These are phyloP conservation scores for Mucor irregularis DNA, from an alignment of 371 early-diverging fungal genomes.

Conservation along the genomic window DNA sequence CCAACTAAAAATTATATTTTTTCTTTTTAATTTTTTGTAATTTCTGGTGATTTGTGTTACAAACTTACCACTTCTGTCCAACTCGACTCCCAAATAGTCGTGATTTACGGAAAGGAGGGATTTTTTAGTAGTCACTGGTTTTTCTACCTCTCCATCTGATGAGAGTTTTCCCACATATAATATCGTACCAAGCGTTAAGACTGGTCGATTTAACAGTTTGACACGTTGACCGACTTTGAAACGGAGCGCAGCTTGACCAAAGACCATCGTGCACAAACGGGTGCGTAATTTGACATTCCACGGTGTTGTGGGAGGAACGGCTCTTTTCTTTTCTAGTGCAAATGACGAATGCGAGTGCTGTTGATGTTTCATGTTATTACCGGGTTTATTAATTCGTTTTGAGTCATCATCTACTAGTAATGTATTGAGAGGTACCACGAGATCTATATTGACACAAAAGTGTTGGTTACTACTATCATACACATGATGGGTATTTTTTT, in stretches of 20 bases:
- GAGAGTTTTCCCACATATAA: slow-evolving; percentile 19
- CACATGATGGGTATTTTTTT: neutral
- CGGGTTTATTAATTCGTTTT: neutral
- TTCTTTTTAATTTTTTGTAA: too few species aligned
- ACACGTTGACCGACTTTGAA: slow-evolving; percentile 28
- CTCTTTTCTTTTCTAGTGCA: neutral
- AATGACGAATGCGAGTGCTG: neutral
- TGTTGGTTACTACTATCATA: neutral
- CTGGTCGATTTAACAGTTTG: slow-evolving; percentile 22
- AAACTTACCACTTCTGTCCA: slow-evolving; percentile 28
- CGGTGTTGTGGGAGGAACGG: neutral
- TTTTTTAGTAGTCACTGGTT: neutral
- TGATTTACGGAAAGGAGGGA: neutral
- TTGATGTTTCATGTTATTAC: neutral
- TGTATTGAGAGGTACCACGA: slow-evolving; percentile 3
- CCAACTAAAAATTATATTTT: slow-evolving; percentile 22
- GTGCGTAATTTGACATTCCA: slow-evolving; percentile 11
- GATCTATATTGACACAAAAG: slow-evolving; percentile 9
- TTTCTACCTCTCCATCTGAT: too few species aligned
- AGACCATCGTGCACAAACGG: slow-evolving; percentile 7
- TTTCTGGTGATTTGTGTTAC: neutral
- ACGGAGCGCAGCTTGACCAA: slow-evolving; percentile 11
- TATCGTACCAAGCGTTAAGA: slow-evolving; percentile 32
- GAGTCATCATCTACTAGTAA: slow-evolving; percentile 8
- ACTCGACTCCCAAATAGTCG: slow-evolving; percentile 20